These are phyloP conservation scores for Chenopodium berlandieri DNA, from an alignment of 148 eudicot species.

Conservation along the genomic window DNA sequence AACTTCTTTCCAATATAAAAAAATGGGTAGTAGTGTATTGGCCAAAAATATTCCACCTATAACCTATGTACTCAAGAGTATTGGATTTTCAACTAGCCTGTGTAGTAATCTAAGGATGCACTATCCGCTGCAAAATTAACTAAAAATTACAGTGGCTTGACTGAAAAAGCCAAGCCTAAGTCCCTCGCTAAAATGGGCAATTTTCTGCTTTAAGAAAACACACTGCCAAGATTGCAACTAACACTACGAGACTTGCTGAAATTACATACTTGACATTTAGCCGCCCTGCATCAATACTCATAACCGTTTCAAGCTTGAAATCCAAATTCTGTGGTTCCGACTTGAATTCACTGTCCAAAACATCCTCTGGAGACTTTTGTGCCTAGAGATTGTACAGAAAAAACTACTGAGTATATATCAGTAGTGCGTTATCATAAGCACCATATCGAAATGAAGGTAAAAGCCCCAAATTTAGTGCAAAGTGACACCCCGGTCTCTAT, in stretches of 20 bases:
- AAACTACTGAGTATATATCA: background rate
- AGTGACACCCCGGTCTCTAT: background rate
- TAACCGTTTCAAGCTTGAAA: conserved; percentile 43
- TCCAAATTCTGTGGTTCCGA: conserved; percentile 18
- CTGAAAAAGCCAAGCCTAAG: background rate
- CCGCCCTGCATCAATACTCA: conserved; percentile 68
- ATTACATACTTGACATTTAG: conserved; percentile 43
- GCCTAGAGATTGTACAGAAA: conserved; percentile 31
- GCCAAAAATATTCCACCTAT: background rate
- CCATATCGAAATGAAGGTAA: background rate
- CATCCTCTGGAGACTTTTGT: conserved; percentile 20
- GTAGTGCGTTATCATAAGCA: background rate
- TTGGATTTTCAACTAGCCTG: background rate
- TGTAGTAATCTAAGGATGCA: conserved; percentile 13
- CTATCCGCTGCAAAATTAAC: conserved; percentile 3
- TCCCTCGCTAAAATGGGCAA: conserved; percentile 30
- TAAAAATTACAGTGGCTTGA: background rate
- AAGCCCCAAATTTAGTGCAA: background rate
- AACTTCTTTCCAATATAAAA: conserved; percentile 8
- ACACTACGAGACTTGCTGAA: conserved; percentile 35
- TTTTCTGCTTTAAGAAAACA: conserved; percentile 34
- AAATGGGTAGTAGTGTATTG: background rate
- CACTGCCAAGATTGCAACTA: conserved; percentile 37
- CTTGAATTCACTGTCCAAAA: conserved; percentile 26
- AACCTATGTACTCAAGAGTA: background rate